These are phyloP conservation scores for Miscanthus lutarioriparius DNA, from an alignment of 176 grass and related monocot species.

Conservation along the genomic window DNA sequence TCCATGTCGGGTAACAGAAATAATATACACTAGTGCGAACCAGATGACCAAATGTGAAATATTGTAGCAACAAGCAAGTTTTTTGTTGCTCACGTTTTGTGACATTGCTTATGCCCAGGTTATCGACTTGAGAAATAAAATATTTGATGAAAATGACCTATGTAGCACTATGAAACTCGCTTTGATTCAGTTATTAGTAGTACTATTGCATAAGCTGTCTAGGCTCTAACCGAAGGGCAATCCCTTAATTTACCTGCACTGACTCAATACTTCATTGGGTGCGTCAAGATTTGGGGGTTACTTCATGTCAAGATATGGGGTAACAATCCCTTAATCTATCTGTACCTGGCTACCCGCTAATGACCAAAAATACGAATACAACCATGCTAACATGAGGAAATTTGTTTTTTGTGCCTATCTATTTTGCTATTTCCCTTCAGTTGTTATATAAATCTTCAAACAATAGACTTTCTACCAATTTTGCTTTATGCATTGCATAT, in stretches of 20 bases:
- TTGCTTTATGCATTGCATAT: conserved; percentile 5
- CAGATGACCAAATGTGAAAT: background rate
- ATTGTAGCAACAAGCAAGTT: background rate
- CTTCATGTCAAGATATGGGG: background rate
- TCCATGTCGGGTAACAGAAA: background rate
- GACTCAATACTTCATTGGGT: background rate
- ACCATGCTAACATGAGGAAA: background rate
- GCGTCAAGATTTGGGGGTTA: background rate
- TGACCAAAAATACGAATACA: background rate
- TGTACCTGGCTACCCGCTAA: background rate
- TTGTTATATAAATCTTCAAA: background rate
- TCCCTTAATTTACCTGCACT: background rate
- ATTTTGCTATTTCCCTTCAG: background rate
- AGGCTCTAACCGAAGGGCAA: background rate
- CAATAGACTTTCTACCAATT: background rate
- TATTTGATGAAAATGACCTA: background rate
- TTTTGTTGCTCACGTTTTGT: background rate
- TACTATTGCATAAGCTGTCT: background rate
- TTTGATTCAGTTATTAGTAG: background rate
- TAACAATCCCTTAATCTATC: background rate
- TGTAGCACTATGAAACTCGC: background rate
- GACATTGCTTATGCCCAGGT: background rate
- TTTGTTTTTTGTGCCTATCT: background rate
- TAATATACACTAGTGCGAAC: background rate
- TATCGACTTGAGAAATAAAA: background rate